phyloP scores from a whole-genome alignment of 1,139 yeast species.

The Magnusiomyces fungicola region DNA sequence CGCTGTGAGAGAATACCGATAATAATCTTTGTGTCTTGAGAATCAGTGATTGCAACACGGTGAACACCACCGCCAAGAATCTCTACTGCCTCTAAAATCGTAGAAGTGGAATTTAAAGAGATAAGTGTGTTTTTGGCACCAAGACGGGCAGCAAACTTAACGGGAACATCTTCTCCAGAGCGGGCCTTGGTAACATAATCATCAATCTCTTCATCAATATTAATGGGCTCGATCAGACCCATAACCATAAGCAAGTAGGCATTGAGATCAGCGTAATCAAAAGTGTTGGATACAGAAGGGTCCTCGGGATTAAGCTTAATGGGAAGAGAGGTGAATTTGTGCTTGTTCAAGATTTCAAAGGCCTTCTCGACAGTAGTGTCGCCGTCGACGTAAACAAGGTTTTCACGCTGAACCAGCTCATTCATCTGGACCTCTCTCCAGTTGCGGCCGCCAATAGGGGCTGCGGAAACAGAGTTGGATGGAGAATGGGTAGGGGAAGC shows the following conservation, averaged over 20 bases:
- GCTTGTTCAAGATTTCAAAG: conserved; percentile 62
- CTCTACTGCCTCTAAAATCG: conserved; percentile 68
- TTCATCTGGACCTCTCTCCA: conserved; percentile 69
- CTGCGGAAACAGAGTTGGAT: conserved; percentile 20
- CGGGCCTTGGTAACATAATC: conserved; percentile 31
- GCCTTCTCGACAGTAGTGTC: conserved; percentile 75
- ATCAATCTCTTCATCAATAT: conserved; percentile 24
- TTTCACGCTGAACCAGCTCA: conserved; percentile 72
- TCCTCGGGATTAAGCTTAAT: conserved; percentile 35
- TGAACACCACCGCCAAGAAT: conserved; percentile 89
- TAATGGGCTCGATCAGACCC: conserved; percentile 43
- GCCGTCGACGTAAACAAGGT: conserved; percentile 60
- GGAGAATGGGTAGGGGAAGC: conserved; percentile 13
- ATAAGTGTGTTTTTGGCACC: conserved; percentile 85
- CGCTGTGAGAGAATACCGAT: conserved; percentile 82
- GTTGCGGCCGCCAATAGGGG: conserved; percentile 35
- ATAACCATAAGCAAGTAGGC: conserved; percentile 70
- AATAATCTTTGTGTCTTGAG: conserved; percentile 33
- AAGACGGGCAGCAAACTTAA: conserved; percentile 58
- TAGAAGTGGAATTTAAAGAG: conserved; percentile 60
- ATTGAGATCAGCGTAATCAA: conserved; percentile 87
- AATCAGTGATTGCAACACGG: conserved; percentile 73
- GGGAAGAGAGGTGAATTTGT: conserved; percentile 80
- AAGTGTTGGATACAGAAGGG: conserved; percentile 62
- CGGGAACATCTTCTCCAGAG: conserved; percentile 43